These are phyloP conservation scores for Filobasidium uniguttulatum DNA, from an alignment of 1,284 basidiomycete genomes.

Conservation along the genomic window DNA sequence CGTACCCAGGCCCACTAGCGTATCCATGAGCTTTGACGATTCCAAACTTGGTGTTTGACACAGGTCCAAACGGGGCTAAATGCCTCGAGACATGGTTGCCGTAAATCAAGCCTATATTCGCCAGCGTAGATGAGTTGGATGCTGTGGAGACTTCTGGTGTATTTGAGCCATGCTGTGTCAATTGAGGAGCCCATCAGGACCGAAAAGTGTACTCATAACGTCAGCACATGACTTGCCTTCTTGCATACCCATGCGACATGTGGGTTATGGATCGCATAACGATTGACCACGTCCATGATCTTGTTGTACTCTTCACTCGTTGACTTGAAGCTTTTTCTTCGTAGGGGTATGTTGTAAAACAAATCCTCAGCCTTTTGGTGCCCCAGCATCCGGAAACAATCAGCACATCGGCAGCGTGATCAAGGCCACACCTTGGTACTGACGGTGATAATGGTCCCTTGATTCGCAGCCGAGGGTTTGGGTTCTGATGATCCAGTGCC, in stretches of 20 bases:
- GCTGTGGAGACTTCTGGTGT: constrained; percentile 74
- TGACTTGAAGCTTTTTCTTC: constrained; percentile 70
- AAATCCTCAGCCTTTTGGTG: constrained; percentile 68
- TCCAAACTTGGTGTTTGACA: constrained; percentile 35
- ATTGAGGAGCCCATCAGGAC: not conserved
- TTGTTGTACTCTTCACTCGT: constrained; percentile 83
- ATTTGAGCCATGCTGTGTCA: constrained; percentile 49
- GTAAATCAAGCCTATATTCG: constrained; percentile 70
- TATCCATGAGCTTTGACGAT: constrained; percentile 51
- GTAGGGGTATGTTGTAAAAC: constrained; percentile 87
- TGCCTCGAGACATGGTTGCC: constrained; percentile 70
- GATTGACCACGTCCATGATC: constrained; percentile 84
- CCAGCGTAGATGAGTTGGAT: constrained; percentile 49
- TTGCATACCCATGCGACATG: constrained; percentile 79
- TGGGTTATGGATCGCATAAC: constrained; percentile 87
- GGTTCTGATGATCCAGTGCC: constrained; percentile 50
- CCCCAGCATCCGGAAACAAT: not conserved
- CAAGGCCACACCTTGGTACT: too few species aligned
- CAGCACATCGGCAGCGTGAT: too few species aligned
- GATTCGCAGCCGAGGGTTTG: constrained; percentile 81
- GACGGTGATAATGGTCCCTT: constrained; percentile 81
- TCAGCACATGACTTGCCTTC: constrained; percentile 49
- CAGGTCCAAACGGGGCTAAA: constrained; percentile 46
- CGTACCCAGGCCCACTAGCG: constrained; percentile 79
- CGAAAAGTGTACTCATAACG: not conserved